Evolutionary conservation across 352 stramenopile genomes (phyloP), one percentile per base, ranked within the genome.

Genomic region (Globisporangium canariense): DNA sequence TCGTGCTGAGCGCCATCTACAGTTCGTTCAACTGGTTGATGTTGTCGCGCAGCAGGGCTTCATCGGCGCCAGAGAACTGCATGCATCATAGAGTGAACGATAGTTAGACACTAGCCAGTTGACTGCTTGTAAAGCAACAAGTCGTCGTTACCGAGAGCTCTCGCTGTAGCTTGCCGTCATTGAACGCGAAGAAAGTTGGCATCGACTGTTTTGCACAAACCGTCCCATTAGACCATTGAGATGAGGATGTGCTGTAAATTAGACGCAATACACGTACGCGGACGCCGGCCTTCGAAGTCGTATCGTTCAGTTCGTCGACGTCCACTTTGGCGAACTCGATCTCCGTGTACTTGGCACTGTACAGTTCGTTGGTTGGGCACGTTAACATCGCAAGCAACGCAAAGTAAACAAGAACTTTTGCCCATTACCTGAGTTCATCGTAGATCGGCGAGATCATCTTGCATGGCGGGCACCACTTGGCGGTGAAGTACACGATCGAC

Each of bases 391-490:
- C 38, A 53, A 53, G 13, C 18, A 4, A 18, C n/a, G 52, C 11
- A 28, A 7, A 25, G 11, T 9, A 41, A 57, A 22, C 38, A 38
- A 18, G 8, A 43, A 9, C 16, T 22, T 34, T 11, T 5, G 8
- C 2, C 16, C 34, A 43, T 43, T 22, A 94, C 88, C 84, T 94
- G 18, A 97, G 73, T 43, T 94, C 75, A 60, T 94, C 82, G 70
- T 90, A 96, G 64, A 94, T 89, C 9, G 90, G 90, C 7, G 80
- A 85, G 64, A 97, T 96, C 71, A 95, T 86, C 72, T 96, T 96
- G 84, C 90, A 97, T 10, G 90, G 90, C n/a, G 83, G 81, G 58
- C 90, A 97, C 90, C 90, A 97, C 70, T 85, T 89, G 28, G 90
- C 88, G 47, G 82, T 94, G 64, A 96, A 97, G 74, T 97, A 96